Percentiles rank a stretch among this genome's conserved stretches.
phyloP scores from a whole-genome alignment of 495 filamentous ascomycete species.

The Bathelium albidoporum region DNA sequence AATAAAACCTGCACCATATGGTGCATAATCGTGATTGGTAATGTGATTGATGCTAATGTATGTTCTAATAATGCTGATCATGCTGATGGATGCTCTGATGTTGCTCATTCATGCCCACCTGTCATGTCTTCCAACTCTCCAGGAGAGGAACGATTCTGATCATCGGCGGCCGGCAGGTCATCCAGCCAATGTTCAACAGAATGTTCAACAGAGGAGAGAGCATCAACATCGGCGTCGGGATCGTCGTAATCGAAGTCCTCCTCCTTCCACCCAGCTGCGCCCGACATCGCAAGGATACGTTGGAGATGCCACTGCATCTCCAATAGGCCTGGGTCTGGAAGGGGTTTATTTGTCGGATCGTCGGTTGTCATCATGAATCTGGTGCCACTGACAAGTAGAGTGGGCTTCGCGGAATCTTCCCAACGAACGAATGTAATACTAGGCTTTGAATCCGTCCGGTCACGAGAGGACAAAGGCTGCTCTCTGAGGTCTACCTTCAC shows the following conservation, averaged over 20 bases:
- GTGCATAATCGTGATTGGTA: too few species aligned
- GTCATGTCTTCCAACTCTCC: conserved; percentile 5
- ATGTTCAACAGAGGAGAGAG: not conserved
- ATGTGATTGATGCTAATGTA: too few species aligned
- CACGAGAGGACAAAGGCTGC: conserved; percentile 7
- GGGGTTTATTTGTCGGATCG: conserved; percentile 5
- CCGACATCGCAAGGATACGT: conserved; percentile 6
- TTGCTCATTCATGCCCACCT: conserved; percentile 5
- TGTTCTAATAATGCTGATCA: too few species aligned
- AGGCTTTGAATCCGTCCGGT: conserved; percentile 5
- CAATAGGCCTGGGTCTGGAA: conserved; percentile 5
- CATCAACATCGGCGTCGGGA: not conserved
- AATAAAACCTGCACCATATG: too few species aligned
- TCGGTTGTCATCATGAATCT: conserved; percentile 9
- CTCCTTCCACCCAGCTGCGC: not conserved
- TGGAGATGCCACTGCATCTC: conserved; percentile 10
- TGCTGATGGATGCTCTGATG: conserved; percentile 3
- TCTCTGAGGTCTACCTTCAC: conserved; percentile 3
- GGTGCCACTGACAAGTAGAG: conserved; percentile 3
- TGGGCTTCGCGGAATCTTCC: not conserved
- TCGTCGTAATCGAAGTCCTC: not conserved
- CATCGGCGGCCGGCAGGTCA: not conserved
- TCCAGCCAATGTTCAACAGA: conserved; percentile 1
- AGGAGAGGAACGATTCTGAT: conserved; percentile 6
- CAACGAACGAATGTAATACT: not conserved